Evolutionary conservation across 2,329 filamentous ascomycete species (phyloP).

Genomic region (Ceratocystis colombiana): DNA sequence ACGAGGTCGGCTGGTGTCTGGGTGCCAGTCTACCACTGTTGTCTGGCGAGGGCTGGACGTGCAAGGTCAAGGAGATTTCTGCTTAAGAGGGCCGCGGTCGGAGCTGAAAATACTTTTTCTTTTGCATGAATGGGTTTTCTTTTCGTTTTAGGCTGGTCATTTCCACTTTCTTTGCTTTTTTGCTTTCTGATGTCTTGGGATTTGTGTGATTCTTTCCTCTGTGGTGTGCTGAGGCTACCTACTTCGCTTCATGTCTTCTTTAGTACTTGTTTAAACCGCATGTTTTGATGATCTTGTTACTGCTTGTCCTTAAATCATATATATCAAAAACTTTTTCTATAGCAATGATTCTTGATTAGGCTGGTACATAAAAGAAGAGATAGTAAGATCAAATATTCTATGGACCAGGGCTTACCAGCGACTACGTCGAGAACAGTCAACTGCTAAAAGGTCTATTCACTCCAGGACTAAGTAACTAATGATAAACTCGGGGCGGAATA

Average conservation of each 20-base stretch:
- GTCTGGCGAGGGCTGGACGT: slow-evolving; percentile 77
- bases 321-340: not conserved
- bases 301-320: not conserved
- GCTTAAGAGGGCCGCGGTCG: slow-evolving; percentile 5
- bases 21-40: slow-evolving; percentile 86
- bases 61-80: slow-evolving; percentile 67
- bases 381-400: not conserved
- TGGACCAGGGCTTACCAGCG: no score
- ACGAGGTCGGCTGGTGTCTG: slow-evolving; percentile 95
- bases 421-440: no score
- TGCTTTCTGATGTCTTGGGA: not conserved
- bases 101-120: not conserved
- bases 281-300: slow-evolving; percentile 7
- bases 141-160: not conserved
- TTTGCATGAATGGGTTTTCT: not conserved
- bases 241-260: not conserved
- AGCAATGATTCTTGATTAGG: slow-evolving; percentile 7
- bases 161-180: slow-evolving; percentile 1
- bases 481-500: no score
- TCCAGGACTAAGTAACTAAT: no score
- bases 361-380: not conserved
- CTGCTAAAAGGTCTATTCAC: no score
- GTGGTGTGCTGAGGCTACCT: slow-evolving; percentile 12
- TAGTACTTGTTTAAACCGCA: not conserved
- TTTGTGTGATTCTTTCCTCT: not conserved